Conservation (phyloP, 345 rosid species). For the Brassica incana region DNA sequence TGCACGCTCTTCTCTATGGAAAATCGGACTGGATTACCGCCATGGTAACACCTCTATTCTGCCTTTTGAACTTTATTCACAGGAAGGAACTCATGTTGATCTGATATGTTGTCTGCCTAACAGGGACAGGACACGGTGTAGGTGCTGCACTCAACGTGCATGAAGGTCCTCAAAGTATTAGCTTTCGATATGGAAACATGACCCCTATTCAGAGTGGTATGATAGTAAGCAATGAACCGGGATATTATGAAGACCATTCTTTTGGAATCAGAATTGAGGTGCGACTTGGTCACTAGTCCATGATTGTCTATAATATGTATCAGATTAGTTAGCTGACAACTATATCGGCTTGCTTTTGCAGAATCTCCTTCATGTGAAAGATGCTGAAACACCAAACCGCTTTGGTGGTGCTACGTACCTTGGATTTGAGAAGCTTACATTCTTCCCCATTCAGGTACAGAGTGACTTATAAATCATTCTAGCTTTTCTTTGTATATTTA, state of each 20-base stretch:
- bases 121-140: conserved; percentile 97
- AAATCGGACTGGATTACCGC: conserved; percentile 93
- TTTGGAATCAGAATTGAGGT: conserved; percentile 99
- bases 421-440: conserved; percentile 87
- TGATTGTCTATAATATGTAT: no score
- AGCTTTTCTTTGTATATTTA: background rate
- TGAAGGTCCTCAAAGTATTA: conserved; percentile 98
- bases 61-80: conserved; percentile 5
- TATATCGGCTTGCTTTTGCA: conserved; percentile 33
- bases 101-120: conserved; percentile 27
- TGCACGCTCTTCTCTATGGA: conserved; percentile 95
- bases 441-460: conserved; percentile 84
- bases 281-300: conserved; percentile 28
- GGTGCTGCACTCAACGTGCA: conserved; percentile 97
- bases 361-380: conserved; percentile 81
- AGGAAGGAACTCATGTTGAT: conserved; percentile 11
- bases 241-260: conserved; percentile 95
- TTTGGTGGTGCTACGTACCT: conserved; percentile 80
- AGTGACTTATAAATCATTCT: conserved; percentile 9
- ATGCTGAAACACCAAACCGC: conserved; percentile 68
- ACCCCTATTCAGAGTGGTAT: conserved; percentile 81
- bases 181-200: conserved; percentile 81
- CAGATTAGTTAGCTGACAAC: conserved; percentile 2
- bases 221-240: conserved; percentile 98
- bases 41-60: conserved; percentile 60